Percentiles rank a stretch among this genome's conserved stretches.
phyloP scores from a whole-genome alignment of 2,329 filamentous ascomycete species.

The Fusarium sarcochroum region DNA sequence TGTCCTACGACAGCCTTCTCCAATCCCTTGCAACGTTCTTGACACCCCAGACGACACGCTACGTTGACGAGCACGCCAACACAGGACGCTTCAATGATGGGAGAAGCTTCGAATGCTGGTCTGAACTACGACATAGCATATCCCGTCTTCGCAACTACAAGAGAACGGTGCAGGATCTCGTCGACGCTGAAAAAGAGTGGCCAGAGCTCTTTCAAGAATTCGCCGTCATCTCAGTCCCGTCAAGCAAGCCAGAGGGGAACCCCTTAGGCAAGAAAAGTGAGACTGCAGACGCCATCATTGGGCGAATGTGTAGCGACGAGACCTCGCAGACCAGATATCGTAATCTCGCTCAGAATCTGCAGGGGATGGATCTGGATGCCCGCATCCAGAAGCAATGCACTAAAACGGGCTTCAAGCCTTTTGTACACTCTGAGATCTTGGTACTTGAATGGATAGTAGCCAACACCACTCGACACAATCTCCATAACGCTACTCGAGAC shows the following conservation, averaged over 20 bases:
- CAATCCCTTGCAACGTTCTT: conserved; percentile 20
- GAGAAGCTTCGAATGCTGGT: conserved; percentile 44
- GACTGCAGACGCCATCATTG: conserved; percentile 40
- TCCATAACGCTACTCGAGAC: conserved; percentile 23
- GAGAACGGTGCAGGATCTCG: conserved; percentile 29
- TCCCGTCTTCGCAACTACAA: conserved; percentile 47
- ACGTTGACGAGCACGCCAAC: conserved; percentile 24
- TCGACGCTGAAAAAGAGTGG: conserved; percentile 44
- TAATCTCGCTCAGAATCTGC: conserved; percentile 35
- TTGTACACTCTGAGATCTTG: conserved; percentile 56
- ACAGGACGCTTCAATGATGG: conserved; percentile 35
- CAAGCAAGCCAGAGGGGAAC: conserved; percentile 37
- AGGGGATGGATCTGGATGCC: conserved; percentile 44
- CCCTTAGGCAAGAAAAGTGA: conserved; percentile 38
- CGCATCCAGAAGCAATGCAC: conserved; percentile 39
- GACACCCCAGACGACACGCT: background rate
- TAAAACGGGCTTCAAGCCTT: conserved; percentile 38
- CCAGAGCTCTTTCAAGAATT: conserved; percentile 52
- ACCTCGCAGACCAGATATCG: conserved; percentile 16
- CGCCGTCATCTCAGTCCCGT: conserved; percentile 46
- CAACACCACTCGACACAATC: conserved; percentile 9
- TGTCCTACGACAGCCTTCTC: conserved; percentile 1
- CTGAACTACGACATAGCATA: conserved; percentile 49
- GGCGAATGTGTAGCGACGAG: conserved; percentile 34
- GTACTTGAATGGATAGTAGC: conserved; percentile 48